Percentiles rank a stretch among this genome's conserved stretches.
Evolutionary conservation across 192 early-diverging fungal genomes (phyloP).

Genomic region (Umbelopsis isabellina): DNA sequence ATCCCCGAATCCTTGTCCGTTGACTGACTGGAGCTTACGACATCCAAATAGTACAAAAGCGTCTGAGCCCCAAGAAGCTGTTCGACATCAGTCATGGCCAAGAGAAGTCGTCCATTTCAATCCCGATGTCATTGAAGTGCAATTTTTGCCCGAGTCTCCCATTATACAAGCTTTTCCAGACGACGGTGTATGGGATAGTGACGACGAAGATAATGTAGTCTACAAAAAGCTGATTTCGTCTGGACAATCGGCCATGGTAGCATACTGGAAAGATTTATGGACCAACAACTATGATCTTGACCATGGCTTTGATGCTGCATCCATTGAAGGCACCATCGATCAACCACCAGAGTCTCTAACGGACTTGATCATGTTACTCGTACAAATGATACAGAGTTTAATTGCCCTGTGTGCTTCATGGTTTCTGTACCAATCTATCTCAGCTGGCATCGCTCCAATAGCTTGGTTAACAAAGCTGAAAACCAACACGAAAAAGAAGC

Average conservation of each 20-base stretch:
- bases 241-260: background rate
- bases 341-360: conserved; percentile 3
- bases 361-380: conserved; percentile 2
- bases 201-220: background rate
- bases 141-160: conserved; percentile 14
- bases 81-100: conserved; percentile 14
- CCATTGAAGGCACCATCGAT: background rate
- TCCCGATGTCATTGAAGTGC: conserved; percentile 10
- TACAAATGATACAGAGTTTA: conserved; percentile 6
- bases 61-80: background rate
- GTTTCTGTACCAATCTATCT: conserved; percentile 4
- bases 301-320: background rate
- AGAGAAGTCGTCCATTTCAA: conserved; percentile 17
- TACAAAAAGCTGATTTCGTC: conserved; percentile 6
- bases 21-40: conserved; percentile 4
- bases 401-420: conserved; percentile 8
- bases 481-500: background rate
- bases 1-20: background rate
- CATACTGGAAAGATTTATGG: conserved; percentile 12
- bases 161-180: conserved; percentile 20
- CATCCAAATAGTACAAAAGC: conserved; percentile 2
- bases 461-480: conserved; percentile 10
- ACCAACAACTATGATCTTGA: background rate
- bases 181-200: conserved; percentile 1
- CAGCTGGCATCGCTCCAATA: conserved; percentile 11